phyloP scores from a whole-genome alignment of 768 basidiomycete species.

The Suillus bovinus region DNA sequence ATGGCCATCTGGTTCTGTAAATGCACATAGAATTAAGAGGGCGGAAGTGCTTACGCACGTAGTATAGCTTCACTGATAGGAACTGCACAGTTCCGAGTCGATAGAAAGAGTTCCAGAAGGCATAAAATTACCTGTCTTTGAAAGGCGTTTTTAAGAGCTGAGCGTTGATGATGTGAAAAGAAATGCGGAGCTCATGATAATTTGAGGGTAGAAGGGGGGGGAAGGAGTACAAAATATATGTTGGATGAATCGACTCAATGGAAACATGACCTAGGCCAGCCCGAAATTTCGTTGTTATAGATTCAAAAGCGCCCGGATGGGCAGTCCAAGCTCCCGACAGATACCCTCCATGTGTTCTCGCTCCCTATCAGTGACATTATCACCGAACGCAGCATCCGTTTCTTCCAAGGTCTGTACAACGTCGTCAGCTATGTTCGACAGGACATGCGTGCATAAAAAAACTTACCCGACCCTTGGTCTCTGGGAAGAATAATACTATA shows the following conservation, averaged over 20 bases:
- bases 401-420: constrained; percentile 31
- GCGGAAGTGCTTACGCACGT: not conserved
- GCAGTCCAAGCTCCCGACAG: constrained; percentile 31
- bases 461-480: constrained; percentile 37
- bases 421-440: not conserved
- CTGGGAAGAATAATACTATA: constrained; percentile 31
- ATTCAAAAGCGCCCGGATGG: constrained; percentile 22
- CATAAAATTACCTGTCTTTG: not conserved
- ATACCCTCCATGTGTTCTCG: constrained; percentile 30
- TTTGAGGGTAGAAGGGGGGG: not conserved
- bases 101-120: not conserved
- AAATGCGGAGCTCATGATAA: not conserved
- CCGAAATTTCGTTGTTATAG: not conserved
- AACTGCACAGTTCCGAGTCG: not conserved
- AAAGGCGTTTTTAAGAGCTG: not conserved
- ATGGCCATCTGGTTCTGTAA: not conserved
- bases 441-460: constrained; percentile 30
- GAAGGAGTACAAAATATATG: not conserved
- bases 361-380: constrained; percentile 27
- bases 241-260: not conserved
- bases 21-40: not conserved
- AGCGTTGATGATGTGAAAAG: constrained; percentile 50
- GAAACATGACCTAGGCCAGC: not conserved
- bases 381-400: constrained; percentile 35
- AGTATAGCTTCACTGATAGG: not conserved